phyloP scores from a whole-genome alignment of 2,329 filamentous ascomycete species.

The Byssoonygena ceratinophila region DNA sequence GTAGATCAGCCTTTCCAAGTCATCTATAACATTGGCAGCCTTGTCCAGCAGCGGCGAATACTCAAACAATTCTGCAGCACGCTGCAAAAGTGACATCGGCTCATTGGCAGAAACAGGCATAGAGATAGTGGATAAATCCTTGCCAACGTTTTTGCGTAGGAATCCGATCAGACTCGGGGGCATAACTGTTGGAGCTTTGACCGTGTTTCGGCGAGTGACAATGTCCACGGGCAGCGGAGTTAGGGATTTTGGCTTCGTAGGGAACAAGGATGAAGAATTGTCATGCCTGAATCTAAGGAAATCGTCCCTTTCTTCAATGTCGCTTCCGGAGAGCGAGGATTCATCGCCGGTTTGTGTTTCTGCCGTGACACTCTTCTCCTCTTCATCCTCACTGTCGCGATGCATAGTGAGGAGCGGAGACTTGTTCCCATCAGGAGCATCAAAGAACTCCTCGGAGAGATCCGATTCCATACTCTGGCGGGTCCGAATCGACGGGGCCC shows the following conservation, averaged over 20 bases:
- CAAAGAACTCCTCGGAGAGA: constrained; percentile 84
- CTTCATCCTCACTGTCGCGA: constrained; percentile 60
- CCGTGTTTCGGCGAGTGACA: constrained; percentile 56
- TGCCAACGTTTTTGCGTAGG: constrained; percentile 92
- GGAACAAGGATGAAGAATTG: constrained; percentile 51
- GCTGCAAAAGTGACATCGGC: constrained; percentile 76
- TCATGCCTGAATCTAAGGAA: constrained; percentile 28
- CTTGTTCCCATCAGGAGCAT: constrained; percentile 58
- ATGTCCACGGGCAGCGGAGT: constrained; percentile 61
- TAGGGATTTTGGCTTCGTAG: constrained; percentile 63
- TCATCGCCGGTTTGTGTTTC: constrained; percentile 35
- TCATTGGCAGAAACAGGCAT: constrained; percentile 98
- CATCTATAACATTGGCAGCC: constrained; percentile 48
- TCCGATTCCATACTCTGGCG: constrained; percentile 69
- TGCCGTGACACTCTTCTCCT: constrained; percentile 46
- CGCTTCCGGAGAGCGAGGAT: constrained; percentile 52
- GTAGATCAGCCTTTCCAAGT: constrained; percentile 65
- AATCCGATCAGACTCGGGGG: constrained; percentile 91
- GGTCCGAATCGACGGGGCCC: constrained; percentile 45
- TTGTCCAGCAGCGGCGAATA: constrained; percentile 76
- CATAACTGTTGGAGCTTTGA: constrained; percentile 62
- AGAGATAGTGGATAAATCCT: constrained; percentile 89
- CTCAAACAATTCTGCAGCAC: constrained; percentile 80
- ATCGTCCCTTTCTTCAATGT: constrained; percentile 41
- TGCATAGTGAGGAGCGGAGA: constrained; percentile 67